Conservation (phyloP, 768 basidiomycete species). For the Imleria badia region DNA sequence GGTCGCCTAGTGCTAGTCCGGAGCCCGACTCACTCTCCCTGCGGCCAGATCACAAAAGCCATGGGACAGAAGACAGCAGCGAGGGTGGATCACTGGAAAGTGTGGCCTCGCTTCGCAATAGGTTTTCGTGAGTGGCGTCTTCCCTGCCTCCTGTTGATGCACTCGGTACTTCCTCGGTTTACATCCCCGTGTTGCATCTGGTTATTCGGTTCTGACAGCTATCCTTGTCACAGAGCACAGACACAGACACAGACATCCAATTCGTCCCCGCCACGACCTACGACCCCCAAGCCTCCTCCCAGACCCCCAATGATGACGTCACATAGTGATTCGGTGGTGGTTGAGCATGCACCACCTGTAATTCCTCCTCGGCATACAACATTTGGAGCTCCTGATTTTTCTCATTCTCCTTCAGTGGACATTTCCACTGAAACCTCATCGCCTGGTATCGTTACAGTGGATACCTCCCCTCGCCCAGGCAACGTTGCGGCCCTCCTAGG, state of each 20-base stretch:
- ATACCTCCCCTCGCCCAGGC: constrained; percentile 10
- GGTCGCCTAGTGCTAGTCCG: constrained; percentile 21
- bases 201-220: neutral
- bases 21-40: constrained; percentile 11
- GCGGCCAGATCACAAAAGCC: neutral
- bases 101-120: constrained; percentile 44
- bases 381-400: constrained; percentile 1
- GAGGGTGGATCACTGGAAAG: constrained; percentile 19
- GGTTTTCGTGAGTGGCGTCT: constrained; percentile 47
- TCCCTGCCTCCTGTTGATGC: neutral
- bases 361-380: constrained; percentile 22
- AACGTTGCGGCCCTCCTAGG: constrained; percentile 41
- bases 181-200: neutral
- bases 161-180: neutral
- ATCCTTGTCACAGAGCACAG: constrained; percentile 10
- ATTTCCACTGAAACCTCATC: neutral
- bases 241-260: neutral
- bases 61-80: constrained; percentile 8
- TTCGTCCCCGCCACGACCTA: constrained; percentile 17
- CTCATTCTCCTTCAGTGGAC: constrained; percentile 2
- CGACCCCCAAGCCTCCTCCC: constrained; percentile 14
- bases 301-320: constrained; percentile 19
- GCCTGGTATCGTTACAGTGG: neutral
- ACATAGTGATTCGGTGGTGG: constrained; percentile 17
- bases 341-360: constrained; percentile 12